Conservation (phyloP, 75 land plant genomes). For the Pinus albicaulis region DNA sequence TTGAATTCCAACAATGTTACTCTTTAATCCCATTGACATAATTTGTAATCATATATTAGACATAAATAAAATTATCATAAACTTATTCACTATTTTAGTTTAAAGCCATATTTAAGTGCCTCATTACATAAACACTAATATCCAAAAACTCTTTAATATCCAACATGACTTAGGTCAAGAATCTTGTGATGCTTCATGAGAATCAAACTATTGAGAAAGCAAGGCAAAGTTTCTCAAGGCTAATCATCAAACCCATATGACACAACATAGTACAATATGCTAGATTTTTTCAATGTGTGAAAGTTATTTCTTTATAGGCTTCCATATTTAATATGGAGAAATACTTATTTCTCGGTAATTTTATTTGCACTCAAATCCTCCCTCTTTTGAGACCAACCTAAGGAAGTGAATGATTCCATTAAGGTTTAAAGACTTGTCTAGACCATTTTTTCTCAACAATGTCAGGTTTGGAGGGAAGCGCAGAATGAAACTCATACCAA, state of each 20-base stretch:
- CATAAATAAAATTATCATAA: no score
- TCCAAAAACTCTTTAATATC: background rate
- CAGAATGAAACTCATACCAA: background rate
- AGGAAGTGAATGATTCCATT: background rate
- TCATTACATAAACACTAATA: background rate
- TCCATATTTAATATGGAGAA: background rate
- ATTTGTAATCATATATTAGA: no score
- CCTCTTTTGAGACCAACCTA: background rate
- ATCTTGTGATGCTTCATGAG: background rate
- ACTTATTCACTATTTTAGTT: no score
- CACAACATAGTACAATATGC: background rate
- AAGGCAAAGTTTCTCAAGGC: background rate
- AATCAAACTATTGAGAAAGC: no score
- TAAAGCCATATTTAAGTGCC: background rate
- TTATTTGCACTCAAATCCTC: background rate
- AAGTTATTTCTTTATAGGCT: no score
- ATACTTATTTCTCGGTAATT: background rate
- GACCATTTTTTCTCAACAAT: background rate
- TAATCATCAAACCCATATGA: background rate
- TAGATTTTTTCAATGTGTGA: background rate
- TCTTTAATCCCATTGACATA: no score
- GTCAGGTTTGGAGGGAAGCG: background rate
- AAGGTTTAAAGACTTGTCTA: background rate
- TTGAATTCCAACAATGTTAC: no score
- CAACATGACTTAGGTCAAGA: background rate